A percentile compares a stretch with the other conserved stretches of the same genome.
These are phyloP conservation scores for Scheffersomyces illinoinensis DNA, from an alignment of 1,139 yeast genomes.

Conservation along the genomic window DNA sequence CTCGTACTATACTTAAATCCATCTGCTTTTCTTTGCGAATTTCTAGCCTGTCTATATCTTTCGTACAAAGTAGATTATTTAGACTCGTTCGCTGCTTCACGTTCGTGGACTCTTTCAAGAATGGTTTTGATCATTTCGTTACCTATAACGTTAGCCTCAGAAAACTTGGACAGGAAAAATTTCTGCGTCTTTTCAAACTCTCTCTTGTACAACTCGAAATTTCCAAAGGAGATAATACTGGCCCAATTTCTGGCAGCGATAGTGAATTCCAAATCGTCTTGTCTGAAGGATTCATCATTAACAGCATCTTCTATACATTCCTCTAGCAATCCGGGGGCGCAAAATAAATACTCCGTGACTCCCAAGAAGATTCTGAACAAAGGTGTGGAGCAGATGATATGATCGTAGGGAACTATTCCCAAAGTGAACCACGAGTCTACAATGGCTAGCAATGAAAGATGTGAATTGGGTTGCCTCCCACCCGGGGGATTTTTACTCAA, in stretches of 20 bases:
- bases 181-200: constrained; percentile 78
- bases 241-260: constrained; percentile 87
- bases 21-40: neutral
- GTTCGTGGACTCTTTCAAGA: constrained; percentile 49
- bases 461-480: constrained; percentile 79
- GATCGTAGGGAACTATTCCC: constrained; percentile 90
- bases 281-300: constrained; percentile 66
- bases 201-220: constrained; percentile 66
- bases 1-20: neutral
- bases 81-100: constrained; percentile 19
- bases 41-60: neutral
- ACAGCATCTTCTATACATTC: constrained; percentile 75
- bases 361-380: constrained; percentile 87
- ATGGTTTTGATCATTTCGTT: constrained; percentile 95
- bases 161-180: constrained; percentile 82
- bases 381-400: constrained; percentile 96
- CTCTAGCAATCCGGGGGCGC: constrained; percentile 79
- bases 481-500: constrained; percentile 71
- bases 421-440: constrained; percentile 92
- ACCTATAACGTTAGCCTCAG: constrained; percentile 88
- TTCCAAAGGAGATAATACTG: constrained; percentile 73
- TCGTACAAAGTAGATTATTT: neutral
- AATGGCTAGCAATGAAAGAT: constrained; percentile 80
- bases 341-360: constrained; percentile 87
- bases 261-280: constrained; percentile 84